Evolutionary conservation across 257 asterid species (phyloP).

Genomic region (Striga asiatica): DNA sequence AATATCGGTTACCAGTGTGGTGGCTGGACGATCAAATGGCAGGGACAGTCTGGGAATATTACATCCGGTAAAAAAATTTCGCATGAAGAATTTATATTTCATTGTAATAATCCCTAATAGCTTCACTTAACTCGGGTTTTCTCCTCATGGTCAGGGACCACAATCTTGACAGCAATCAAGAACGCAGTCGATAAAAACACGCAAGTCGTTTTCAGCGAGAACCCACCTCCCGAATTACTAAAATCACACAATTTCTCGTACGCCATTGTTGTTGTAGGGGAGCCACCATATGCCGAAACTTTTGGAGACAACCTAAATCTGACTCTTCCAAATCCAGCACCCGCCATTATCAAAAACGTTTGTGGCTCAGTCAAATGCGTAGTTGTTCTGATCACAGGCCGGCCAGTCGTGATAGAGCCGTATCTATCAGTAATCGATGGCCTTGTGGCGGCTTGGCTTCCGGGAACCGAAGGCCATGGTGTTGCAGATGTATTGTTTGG

Average conservation of each 20-base stretch:
- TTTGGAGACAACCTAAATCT: slow-evolving; percentile 20
- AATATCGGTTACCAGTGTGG: slow-evolving; percentile 32
- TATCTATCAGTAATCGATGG: slow-evolving; percentile 20
- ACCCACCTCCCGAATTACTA: slow-evolving; percentile 11
- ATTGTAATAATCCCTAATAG: background rate
- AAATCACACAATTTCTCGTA: slow-evolving; percentile 17
- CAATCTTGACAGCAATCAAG: slow-evolving; percentile 20
- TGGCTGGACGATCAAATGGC: slow-evolving; percentile 37
- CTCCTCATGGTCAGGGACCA: slow-evolving; percentile 17
- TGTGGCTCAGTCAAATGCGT: slow-evolving; percentile 22
- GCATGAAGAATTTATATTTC: background rate
- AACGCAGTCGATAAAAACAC: slow-evolving; percentile 20
- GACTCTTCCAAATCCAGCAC: slow-evolving; percentile 23
- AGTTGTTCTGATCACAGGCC: slow-evolving; percentile 24
- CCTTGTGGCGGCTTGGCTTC: slow-evolving; percentile 35
- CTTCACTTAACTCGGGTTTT: background rate
- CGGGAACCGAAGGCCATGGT: slow-evolving; percentile 32
- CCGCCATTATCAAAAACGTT: slow-evolving; percentile 14
- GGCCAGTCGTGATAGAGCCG: slow-evolving; percentile 31
- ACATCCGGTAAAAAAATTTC: slow-evolving; percentile 20
- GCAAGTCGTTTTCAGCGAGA: slow-evolving; percentile 15
- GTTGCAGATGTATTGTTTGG: slow-evolving; percentile 31
- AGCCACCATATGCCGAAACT: slow-evolving; percentile 25
- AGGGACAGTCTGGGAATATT: slow-evolving; percentile 25
- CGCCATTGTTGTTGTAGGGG: slow-evolving; percentile 33